phyloP scores from a whole-genome alignment of 306 rosid genomes.

The Hippophae gyantsensis region DNA sequence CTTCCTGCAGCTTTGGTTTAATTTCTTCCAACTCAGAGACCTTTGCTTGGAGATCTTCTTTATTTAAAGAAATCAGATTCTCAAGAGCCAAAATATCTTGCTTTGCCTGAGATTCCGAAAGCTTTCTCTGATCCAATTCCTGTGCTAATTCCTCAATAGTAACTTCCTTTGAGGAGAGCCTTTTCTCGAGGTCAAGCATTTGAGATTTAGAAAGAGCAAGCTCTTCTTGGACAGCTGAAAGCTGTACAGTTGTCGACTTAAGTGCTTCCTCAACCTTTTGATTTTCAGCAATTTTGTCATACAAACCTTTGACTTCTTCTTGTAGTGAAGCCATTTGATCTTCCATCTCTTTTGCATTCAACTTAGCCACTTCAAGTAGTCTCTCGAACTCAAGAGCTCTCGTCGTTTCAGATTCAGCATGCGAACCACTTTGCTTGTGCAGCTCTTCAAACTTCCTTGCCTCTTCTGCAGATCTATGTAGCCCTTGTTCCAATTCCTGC shows the following conservation, averaged over 20 bases:
- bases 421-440: slow-evolving; percentile 70
- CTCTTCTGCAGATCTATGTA: slow-evolving; percentile 48
- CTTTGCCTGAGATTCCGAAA: slow-evolving; percentile 56
- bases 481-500: slow-evolving; percentile 53
- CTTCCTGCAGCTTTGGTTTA: slow-evolving; percentile 52
- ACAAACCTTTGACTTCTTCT: slow-evolving; percentile 64
- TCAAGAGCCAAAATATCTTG: slow-evolving; percentile 72
- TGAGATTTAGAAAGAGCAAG: slow-evolving; percentile 56
- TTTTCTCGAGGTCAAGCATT: slow-evolving; percentile 38
- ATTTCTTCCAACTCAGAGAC: slow-evolving; percentile 51
- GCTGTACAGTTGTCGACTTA: slow-evolving; percentile 49
- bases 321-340: slow-evolving; percentile 56
- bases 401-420: slow-evolving; percentile 65
- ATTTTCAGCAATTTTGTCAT: slow-evolving; percentile 60
- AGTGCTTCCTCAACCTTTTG: slow-evolving; percentile 69
- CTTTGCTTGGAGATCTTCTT: slow-evolving; percentile 60
- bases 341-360: slow-evolving; percentile 46
- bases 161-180: slow-evolving; percentile 49
- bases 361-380: slow-evolving; percentile 58
- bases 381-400: slow-evolving; percentile 62
- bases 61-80: slow-evolving; percentile 37
- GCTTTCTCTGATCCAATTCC: slow-evolving; percentile 44
- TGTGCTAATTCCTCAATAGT: slow-evolving; percentile 38
- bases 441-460: slow-evolving; percentile 67
- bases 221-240: slow-evolving; percentile 61